A percentile compares a stretch with the other conserved stretches of the same genome.
phyloP scores from a whole-genome alignment of 2,329 filamentous ascomycete genomes.

The Chrysoporthe puriensis region DNA sequence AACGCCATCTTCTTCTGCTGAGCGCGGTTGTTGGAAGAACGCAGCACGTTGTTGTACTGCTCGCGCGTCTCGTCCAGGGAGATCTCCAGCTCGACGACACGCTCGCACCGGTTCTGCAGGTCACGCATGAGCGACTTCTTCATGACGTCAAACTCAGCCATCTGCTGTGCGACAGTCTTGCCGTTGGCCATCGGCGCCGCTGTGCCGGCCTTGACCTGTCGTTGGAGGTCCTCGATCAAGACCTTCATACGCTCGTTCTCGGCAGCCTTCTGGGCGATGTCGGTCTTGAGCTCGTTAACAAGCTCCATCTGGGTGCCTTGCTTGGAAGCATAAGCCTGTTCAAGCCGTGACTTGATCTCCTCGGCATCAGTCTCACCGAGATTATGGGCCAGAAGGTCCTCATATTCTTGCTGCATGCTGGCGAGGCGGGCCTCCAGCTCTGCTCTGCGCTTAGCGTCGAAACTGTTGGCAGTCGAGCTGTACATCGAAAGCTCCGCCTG shows the following conservation, averaged over 20 bases:
- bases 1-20: conserved; percentile 99
- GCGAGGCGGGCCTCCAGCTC: conserved; percentile 79
- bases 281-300: conserved; percentile 75
- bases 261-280: conserved; percentile 75
- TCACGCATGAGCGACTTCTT: conserved; percentile 99
- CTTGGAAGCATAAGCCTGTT: conserved; percentile 75
- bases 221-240: conserved; percentile 79
- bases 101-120: conserved; percentile 95
- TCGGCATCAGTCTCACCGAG: conserved; percentile 78
- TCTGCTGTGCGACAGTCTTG: conserved; percentile 96
- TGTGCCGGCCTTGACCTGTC: conserved; percentile 67
- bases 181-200: conserved; percentile 70
- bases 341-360: conserved; percentile 79
- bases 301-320: conserved; percentile 74
- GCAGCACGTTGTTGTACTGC: conserved; percentile 98
- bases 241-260: conserved; percentile 82
- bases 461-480: conserved; percentile 65
- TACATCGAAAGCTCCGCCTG: conserved; percentile 89
- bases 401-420: conserved; percentile 79
- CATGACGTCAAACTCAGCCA: conserved; percentile 98
- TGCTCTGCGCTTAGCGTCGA: conserved; percentile 68
- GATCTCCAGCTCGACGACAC: conserved; percentile 97
- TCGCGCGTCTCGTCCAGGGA: conserved; percentile 95
- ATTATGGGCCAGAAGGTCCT: conserved; percentile 79
- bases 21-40: conserved; percentile 94